Base-by-base conservation (phyloP, 495 filamentous ascomycete genomes). In the Astrothelium macrocarpum region DNA sequence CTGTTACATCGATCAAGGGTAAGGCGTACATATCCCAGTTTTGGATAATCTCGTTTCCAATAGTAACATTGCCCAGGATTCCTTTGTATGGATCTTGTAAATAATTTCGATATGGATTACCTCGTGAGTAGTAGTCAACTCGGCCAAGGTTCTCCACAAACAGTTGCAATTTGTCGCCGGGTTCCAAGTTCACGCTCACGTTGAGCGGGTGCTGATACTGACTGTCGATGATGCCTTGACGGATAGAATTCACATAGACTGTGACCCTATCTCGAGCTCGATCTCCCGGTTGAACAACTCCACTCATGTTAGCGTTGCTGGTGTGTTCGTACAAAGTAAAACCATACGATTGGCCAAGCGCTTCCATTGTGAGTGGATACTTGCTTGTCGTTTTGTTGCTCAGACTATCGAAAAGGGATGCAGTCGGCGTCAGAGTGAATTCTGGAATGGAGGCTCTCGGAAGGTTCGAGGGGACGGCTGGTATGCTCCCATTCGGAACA, bases 111-210 rank as follows among this genome's bases (percentile, higher is more conserved):
- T 81, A 78, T 23, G 71, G 65, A 18, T 77, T 74, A 2, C 53
- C 65, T 26, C 49, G 49, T 16, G 49, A 56, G 16, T 56, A 56
- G 66, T 77, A 81, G 60, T 79, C 77, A 1, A 79, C 75, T 7
- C 78, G 69, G 0, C 79, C 79, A 20, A 79, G 70, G 31, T 81
- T 81, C 66, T 81, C 79, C 1, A 80, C 72, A 11, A 81, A 66
- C 0, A 81, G 65, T 46, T 76, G 71, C 14, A 81, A 53, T 11
- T 67, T 70, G 64, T 79, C 77, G n/a, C 72, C 70, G 11, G 71
- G 65, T 16, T 71, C 66, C 20, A 81, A 53, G 0, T 66, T 59
- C 2, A 81, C 45, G 0, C 42, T 68, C 10, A 80, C 74, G 1
- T 62, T 67, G 2, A 62, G 67, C 1, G 79, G 79, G 3, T 63